A percentile compares a stretch with the other conserved stretches of the same genome.
phyloP scores from a whole-genome alignment of 2,329 filamentous ascomycete genomes.

The Talaromyces atroroseus region DNA sequence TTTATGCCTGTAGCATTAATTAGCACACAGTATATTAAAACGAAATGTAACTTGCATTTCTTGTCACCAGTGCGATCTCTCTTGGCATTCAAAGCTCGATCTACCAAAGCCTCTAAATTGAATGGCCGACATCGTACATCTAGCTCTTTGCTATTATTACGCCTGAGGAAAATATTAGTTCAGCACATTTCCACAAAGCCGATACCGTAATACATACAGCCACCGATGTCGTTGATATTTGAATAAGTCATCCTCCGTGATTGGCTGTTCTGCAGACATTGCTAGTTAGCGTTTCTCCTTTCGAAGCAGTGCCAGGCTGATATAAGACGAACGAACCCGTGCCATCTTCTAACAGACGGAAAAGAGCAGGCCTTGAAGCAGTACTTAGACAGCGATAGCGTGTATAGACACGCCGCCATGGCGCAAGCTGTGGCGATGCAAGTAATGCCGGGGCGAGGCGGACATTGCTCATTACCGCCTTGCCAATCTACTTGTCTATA shows the following conservation, averaged over 20 bases:
- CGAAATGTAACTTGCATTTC: not conserved
- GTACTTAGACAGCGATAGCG: not conserved
- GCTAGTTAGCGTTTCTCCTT: not conserved
- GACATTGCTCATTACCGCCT: conserved; percentile 1
- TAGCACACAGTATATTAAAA: not conserved
- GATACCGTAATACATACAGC: conserved; percentile 18
- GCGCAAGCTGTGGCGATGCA: not conserved
- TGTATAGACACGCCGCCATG: not conserved
- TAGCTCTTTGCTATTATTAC: conserved; percentile 21
- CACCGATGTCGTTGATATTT: conserved; percentile 24
- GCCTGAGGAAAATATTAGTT: conserved; percentile 18
- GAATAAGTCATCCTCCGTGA: conserved; percentile 22
- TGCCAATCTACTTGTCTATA: not conserved
- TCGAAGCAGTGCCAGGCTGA: not conserved
- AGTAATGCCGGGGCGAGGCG: not conserved
- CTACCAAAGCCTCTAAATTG: conserved; percentile 20
- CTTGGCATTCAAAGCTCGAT: conserved; percentile 11
- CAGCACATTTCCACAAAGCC: not conserved
- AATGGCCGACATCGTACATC: conserved; percentile 25
- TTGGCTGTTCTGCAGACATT: conserved; percentile 13
- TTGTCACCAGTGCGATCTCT: not conserved
- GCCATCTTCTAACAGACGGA: conserved; percentile 11
- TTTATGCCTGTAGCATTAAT: conserved; percentile 13
- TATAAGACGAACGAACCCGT: not conserved
- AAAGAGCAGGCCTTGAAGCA: conserved; percentile 4